phyloP scores from a whole-genome alignment of 2,329 filamentous ascomycete genomes.

The Talaromyces sp. region DNA sequence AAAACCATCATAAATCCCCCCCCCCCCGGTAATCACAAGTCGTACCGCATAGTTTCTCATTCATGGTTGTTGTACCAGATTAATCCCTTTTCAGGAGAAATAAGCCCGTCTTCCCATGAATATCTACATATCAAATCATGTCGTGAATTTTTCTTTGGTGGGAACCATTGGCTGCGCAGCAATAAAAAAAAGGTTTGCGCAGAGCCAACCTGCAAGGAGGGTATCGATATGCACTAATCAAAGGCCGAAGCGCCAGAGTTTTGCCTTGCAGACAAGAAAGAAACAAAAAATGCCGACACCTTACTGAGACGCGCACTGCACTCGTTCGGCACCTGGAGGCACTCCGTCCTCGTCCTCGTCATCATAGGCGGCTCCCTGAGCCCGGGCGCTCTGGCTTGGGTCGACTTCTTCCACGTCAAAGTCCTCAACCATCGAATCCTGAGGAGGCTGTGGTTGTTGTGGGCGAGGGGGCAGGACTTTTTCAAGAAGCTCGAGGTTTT shows the following conservation, averaged over 20 bases:
- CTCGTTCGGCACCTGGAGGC: constrained; percentile 45
- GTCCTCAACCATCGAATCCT: constrained; percentile 86
- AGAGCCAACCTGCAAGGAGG: background rate
- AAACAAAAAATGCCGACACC: background rate
- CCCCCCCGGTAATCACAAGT: background rate
- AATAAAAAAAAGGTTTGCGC: background rate
- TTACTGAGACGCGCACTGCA: constrained; percentile 51
- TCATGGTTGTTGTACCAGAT: background rate
- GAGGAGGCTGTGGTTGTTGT: constrained; percentile 62
- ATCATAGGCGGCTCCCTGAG: constrained; percentile 57
- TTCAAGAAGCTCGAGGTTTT: constrained; percentile 74
- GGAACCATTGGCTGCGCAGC: background rate
- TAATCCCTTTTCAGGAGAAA: background rate
- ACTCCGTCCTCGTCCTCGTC: constrained; percentile 63
- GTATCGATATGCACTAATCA: background rate
- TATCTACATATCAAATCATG: background rate
- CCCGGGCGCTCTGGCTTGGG: constrained; percentile 59
- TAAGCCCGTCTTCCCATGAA: background rate
- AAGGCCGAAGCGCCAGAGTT: background rate
- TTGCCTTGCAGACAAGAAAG: background rate
- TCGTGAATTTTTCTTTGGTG: background rate
- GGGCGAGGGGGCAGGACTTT: constrained; percentile 73
- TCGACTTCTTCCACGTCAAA: constrained; percentile 85
- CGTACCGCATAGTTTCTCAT: background rate
- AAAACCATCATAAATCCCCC: background rate